phyloP scores from a whole-genome alignment of 768 basidiomycete genomes.

The Mycena rosella region DNA sequence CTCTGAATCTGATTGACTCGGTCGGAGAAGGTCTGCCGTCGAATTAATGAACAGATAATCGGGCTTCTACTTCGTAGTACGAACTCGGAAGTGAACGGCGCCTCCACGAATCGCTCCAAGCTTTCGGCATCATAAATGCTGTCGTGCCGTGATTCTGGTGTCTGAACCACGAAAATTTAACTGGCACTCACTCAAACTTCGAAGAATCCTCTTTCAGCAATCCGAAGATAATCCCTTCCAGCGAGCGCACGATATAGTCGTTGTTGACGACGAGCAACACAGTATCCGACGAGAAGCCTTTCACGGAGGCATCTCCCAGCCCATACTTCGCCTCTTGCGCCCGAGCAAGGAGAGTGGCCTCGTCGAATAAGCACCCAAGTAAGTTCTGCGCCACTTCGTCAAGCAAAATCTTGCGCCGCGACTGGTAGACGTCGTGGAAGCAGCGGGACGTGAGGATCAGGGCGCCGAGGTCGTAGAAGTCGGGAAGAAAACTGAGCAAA shows the following conservation, averaged over 20 bases:
- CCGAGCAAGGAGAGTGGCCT: conserved; percentile 5
- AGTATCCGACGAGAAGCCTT: conserved; percentile 8
- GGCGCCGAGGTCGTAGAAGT: conserved; percentile 21
- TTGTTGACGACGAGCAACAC: conserved; percentile 7
- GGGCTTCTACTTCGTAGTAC: neutral
- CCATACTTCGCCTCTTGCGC: conserved; percentile 3
- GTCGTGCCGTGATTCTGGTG: neutral
- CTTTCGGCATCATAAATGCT: neutral
- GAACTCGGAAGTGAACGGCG: neutral
- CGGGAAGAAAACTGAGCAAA: conserved; percentile 12
- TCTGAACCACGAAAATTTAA: neutral
- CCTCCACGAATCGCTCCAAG: neutral
- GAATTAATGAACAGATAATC: neutral
- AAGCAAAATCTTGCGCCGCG: neutral
- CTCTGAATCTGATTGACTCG: conserved; percentile 9
- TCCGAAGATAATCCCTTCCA: neutral
- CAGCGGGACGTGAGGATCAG: conserved; percentile 8
- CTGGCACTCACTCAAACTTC: conserved; percentile 14
- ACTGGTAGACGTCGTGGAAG: conserved; percentile 15
- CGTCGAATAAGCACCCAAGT: conserved; percentile 10
- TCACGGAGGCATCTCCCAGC: neutral
- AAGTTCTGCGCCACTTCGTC: conserved; percentile 6
- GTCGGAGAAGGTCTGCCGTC: neutral
- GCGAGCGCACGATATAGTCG: conserved; percentile 2
- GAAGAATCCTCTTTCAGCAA: conserved; percentile 6